A percentile compares a stretch with the other conserved stretches of the same genome.
These are phyloP conservation scores for Radiomyces spectabilis DNA, from an alignment of 192 early-diverging fungal species.

Conservation along the genomic window DNA sequence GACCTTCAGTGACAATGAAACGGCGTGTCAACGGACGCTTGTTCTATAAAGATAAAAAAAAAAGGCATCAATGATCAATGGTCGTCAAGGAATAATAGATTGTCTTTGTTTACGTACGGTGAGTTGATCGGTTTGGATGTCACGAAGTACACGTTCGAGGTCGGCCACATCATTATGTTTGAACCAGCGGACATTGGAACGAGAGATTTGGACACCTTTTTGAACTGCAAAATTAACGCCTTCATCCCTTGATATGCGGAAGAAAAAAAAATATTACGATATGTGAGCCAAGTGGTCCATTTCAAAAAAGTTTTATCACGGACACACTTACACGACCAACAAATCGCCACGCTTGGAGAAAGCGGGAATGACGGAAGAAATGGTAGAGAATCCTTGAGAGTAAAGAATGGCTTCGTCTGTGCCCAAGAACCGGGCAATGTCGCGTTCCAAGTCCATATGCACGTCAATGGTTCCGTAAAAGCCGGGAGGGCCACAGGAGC, in stretches of 20 bases:
- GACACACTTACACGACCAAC: conserved; percentile 70
- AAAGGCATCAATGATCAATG: background rate
- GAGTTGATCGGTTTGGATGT: conserved; percentile 61
- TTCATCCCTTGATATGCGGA: conserved; percentile 69
- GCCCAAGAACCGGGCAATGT: conserved; percentile 79
- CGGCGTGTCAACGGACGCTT: conserved; percentile 80
- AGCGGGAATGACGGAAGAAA: conserved; percentile 87
- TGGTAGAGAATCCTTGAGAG: conserved; percentile 90
- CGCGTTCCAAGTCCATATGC: conserved; percentile 87
- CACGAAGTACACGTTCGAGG: conserved; percentile 75
- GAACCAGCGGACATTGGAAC: conserved; percentile 83
- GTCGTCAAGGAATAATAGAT: background rate
- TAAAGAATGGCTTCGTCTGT: conserved; percentile 86
- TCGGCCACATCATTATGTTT: conserved; percentile 98
- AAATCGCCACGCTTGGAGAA: conserved; percentile 96
- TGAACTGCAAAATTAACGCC: conserved; percentile 83
- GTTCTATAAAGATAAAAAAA: conserved; percentile 25
- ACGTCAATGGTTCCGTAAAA: conserved; percentile 96
- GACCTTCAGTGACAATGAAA: conserved; percentile 91
- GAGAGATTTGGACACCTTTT: conserved; percentile 84
- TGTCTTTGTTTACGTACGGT: conserved; percentile 27
- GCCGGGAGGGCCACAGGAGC: conserved; percentile 91
- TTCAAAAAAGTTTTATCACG: background rate
- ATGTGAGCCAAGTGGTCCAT: background rate
- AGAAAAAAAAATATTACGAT: conserved; percentile 4